phyloP scores from a whole-genome alignment of 441 rosid species.

The Raphanus hybrid region DNA sequence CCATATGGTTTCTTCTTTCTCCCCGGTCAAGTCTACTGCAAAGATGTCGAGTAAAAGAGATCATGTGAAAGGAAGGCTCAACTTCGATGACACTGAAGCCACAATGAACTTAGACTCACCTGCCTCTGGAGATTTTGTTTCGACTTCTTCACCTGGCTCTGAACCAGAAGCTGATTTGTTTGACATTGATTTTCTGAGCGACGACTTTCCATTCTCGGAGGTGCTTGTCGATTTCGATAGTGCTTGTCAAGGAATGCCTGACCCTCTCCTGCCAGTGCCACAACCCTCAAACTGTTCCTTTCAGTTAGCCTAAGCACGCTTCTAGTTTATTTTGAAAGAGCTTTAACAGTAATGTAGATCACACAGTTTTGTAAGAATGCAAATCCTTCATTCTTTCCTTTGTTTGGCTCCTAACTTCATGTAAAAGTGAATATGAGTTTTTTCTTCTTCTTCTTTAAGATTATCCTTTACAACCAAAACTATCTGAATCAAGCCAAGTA shows the following conservation, averaged over 20 bases:
- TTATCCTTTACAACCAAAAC: background rate
- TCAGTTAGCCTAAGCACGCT: conserved; percentile 1
- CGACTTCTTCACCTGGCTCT: conserved; percentile 58
- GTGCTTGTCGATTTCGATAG: conserved; percentile 74
- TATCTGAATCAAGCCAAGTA: background rate
- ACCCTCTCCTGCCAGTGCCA: conserved; percentile 23
- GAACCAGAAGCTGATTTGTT: conserved; percentile 62
- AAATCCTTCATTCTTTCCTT: background rate
- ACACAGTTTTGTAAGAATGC: conserved; percentile 4
- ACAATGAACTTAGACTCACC: conserved; percentile 16
- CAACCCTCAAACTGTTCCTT: conserved; percentile 33
- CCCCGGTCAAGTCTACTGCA: background rate
- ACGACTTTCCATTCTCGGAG: conserved; percentile 74
- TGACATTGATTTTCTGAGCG: conserved; percentile 71
- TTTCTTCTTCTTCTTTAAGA: too few relatives aligned
- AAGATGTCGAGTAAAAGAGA: conserved; percentile 20
- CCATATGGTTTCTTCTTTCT: conserved; percentile 24
- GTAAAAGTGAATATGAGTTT: background rate
- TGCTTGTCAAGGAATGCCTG: conserved; percentile 48
- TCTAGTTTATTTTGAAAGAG: background rate
- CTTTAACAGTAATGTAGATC: conserved; percentile 6
- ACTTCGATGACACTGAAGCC: conserved; percentile 14
- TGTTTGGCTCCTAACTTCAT: background rate
- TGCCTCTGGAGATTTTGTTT: conserved; percentile 32
- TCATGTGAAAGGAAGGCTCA: conserved; percentile 30